Base-by-base conservation (phyloP, 208 protist species). In the Leishmania major region DNA sequence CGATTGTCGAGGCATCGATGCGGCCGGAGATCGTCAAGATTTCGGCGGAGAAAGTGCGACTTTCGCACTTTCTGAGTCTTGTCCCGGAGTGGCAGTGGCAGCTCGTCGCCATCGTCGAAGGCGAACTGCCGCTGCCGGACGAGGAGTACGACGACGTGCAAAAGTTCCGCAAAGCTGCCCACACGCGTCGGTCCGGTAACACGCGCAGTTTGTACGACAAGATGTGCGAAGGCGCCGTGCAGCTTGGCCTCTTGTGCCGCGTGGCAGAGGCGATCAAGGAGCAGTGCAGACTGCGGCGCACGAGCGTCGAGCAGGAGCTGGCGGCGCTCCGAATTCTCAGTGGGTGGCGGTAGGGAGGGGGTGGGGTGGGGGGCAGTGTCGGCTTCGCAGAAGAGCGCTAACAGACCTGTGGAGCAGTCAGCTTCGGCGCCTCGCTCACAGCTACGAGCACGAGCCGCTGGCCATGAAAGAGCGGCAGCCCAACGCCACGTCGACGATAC, bases 121-220 rank as follows among this genome's bases (percentile, higher is more conserved):
- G 91, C 17, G 84, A 94, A 64, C 87, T 96, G 67, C 91, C 90
- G 25, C 66, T 95, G 67, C 88, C 89, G 0, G 93, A 96, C 60
- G 90, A 94, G 66, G 92, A 96, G 86, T 96, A 95, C 86, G 88
- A 93, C 60, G 91, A 95, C 78, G 90, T 91, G 70, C 88, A 94
- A 70, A 85, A 85, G 80, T 96, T 92, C 74, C 90, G 93, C 62
- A 96, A 93, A 75, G 84, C 75, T 35, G 82, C 90, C 15, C 87
- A 89, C 78, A 93, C 90, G 2, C 87, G 91, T 1, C 88, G 90
- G 57, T 88, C 85, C 13, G 91, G 89, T 35, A 92, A 93, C 84
- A 92, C 87, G 2, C 78, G 80, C 43, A 84, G 88, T 59, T 82
- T 95, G 17, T 91, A 89, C 51, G 83, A 90, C 77, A 89, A 91